A percentile compares a stretch with the other conserved stretches of the same genome.
phyloP scores from a whole-genome alignment of 176 grass and related monocot species.

The Sorghum bicolor region DNA sequence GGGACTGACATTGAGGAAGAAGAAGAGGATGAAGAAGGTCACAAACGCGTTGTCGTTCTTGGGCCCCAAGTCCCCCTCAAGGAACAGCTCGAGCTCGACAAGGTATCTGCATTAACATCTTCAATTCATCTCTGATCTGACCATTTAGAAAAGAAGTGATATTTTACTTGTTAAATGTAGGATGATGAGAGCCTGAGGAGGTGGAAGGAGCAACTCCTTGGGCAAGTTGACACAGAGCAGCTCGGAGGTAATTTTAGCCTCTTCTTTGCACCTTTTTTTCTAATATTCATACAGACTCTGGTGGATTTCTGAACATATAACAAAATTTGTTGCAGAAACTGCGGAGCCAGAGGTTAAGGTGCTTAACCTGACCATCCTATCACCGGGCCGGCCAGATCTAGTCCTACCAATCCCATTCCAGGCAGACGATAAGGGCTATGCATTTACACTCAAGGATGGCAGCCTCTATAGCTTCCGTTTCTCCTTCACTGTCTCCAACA shows the following conservation, averaged over 20 bases:
- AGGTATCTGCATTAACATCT: constrained; percentile 29
- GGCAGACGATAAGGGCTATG: constrained; percentile 62
- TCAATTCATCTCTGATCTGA: neutral
- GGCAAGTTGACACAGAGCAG: constrained; percentile 64
- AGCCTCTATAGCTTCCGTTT: constrained; percentile 85
- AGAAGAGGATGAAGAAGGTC: constrained; percentile 59
- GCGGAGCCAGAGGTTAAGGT: constrained; percentile 79
- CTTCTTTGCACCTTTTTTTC: neutral
- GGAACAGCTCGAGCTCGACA: constrained; percentile 88
- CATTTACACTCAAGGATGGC: constrained; percentile 82
- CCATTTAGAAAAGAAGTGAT: neutral
- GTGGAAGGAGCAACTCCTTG: constrained; percentile 94
- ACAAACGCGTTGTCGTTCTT: constrained; percentile 49
- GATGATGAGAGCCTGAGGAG: constrained; percentile 88
- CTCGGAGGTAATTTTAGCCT: constrained; percentile 55
- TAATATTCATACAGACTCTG: neutral
- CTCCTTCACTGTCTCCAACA: constrained; percentile 72
- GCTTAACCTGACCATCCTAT: constrained; percentile 70
- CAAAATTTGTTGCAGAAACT: constrained; percentile 45
- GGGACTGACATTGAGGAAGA: constrained; percentile 48
- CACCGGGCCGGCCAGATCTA: constrained; percentile 48
- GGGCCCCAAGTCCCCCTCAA: constrained; percentile 83
- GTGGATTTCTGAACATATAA: neutral
- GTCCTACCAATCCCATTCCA: constrained; percentile 73
- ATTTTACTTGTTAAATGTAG: neutral